Evolutionary conservation across 164 flowering plant genomes (phyloP).

Genomic region (Litsea cubeba): DNA sequence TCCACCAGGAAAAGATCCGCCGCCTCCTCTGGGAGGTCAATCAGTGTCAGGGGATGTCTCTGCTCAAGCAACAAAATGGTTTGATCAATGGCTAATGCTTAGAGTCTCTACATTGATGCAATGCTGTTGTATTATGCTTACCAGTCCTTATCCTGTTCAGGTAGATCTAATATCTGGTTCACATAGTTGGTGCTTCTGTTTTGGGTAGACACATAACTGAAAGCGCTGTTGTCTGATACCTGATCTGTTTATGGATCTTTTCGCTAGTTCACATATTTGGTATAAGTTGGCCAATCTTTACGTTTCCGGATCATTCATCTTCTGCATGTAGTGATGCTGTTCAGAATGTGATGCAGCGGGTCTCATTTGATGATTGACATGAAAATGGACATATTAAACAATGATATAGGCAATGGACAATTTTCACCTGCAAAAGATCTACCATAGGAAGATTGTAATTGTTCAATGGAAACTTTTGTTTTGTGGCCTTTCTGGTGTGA

Average conservation of each 20-base stretch:
- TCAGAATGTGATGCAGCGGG: background rate
- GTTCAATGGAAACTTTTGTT: background rate
- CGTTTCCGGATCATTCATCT: background rate
- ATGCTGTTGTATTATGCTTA: constrained; percentile 63
- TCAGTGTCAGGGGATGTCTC: constrained; percentile 19
- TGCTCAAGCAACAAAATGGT: constrained; percentile 27
- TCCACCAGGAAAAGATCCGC: constrained; percentile 71
- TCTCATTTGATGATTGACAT: background rate
- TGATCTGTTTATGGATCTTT: background rate
- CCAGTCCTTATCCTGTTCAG: constrained; percentile 65
- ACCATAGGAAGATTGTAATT: background rate
- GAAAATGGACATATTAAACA: background rate
- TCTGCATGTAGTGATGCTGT: background rate
- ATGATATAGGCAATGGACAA: background rate
- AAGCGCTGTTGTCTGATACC: background rate
- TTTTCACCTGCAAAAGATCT: background rate
- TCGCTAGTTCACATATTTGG: background rate
- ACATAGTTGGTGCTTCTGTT: background rate
- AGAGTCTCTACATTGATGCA: constrained; percentile 45
- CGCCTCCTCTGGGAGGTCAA: constrained; percentile 57
- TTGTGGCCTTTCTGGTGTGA: background rate
- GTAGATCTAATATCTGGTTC: constrained; percentile 23
- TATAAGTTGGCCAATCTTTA: background rate
- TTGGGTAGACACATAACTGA: background rate
- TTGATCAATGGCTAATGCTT: constrained; percentile 34